Base-by-base conservation (phyloP, 2,329 filamentous ascomycete genomes). In the Pseudodiploospora longispora region DNA sequence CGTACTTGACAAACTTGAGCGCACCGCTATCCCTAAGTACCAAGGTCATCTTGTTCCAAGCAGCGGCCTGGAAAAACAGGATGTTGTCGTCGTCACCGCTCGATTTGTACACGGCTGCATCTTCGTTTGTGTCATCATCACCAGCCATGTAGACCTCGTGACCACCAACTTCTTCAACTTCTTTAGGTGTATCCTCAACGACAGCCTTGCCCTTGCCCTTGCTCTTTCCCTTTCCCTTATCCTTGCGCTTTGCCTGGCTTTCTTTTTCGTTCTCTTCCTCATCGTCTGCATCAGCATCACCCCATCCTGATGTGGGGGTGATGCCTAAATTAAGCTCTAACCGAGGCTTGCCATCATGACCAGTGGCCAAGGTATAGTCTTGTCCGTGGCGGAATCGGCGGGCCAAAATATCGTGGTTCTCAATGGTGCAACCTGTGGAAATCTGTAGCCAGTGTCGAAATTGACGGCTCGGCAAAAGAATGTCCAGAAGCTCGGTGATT, bases 1-100 rank as follows among this genome's bases (percentile, higher is more conserved):
- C 85, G 63, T 97, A 98, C 71, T 97, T 98, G 58, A 97, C 89
- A 61, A 98, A 98, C 62, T 87, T 83, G 59, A 98, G 72, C 10
- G 85, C 84, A 10, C 87, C 90, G 53, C 79, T 81, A 61, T 98
- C 93, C 46, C 93, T 78, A 53, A 97, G 70, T 30, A 97, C 93
- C 52, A 98, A 80, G 51, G 84, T 89, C 70, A 98, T 74, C 51
- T 85, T 87, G 64, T 97, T 97, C 93, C 93, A 98, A 10, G 76
- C 63, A 1, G 76, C 73, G 6, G 73, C 71, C 62, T 80, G 76
- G 69, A 77, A 79, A 64, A 80, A 80, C 38, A 81, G 68, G 50
- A 80, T 79, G 61, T 80, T 80, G 66, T 81, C 76, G 39, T 95
- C 90, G 43, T 94, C 91, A 35, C 80, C 75, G 41, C 77, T 75